Evolutionary conservation across 2,329 filamentous ascomycete genomes (phyloP), one percentile per base, ranked within the genome.

Genomic region (Colletotrichum endophyticum): DNA sequence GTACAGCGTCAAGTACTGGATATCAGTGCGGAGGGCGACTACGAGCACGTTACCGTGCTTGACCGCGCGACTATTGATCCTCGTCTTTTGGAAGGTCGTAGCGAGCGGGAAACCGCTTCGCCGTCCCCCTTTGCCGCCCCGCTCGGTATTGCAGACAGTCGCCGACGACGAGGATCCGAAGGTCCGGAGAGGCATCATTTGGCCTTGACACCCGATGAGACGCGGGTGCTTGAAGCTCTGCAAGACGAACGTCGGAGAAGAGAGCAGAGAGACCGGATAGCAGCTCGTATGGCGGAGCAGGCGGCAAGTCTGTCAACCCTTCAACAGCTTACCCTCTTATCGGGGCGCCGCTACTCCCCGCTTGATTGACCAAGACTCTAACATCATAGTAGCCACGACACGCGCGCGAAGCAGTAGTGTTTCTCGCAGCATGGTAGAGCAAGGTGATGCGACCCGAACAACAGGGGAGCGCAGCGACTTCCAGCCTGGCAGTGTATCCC

Each of bases 1-100:
- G 87, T 90, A 63, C 89, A 91, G 68, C 92, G 93, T 62, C 95
- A 97, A 82, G 89, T 94, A 36, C 87, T 97, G 34, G 86, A 90
- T 32, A 88, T 96, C 57, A 90, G 93, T 79, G 87, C 88, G 16
- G 88, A 91, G 69, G 88, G 90, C 30, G 88, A 88, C 5, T 89
- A 92, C 66, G 88, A 92, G 71, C 89, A 90, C 75, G 82, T 93
- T 22, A 86, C 88, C 61, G 87, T 93, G 15, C 88, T 90, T 9
- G 91, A 93, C 72, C 87, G 87, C 30, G 88, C 85, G 70, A 88
- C 88, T 1, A 89, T 91, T 75, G 90, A 92, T 63, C 87, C 90
- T 61, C 85, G 88, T 72, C 85, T 91, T 49, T 84, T 90, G 67
- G 88, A 91, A 71, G 85, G 83, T 34, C 85, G 86, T 83, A 84